Conservation (phyloP, 73 alveolate species). For the Paramecium primaurelia region DNA sequence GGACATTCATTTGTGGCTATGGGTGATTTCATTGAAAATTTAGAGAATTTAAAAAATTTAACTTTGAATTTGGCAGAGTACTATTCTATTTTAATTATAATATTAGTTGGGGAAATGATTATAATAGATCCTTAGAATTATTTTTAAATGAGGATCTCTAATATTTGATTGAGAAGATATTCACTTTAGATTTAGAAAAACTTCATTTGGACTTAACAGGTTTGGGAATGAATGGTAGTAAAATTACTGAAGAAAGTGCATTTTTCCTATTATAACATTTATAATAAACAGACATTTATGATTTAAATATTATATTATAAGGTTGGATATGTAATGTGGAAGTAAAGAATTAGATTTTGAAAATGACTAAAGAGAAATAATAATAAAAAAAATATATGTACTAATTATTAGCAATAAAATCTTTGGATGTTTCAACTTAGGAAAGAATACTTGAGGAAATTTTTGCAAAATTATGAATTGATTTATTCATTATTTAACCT, state of each 20-base stretch:
- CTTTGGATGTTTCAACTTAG: not conserved
- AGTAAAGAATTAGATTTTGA: not conserved
- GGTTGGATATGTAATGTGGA: not conserved
- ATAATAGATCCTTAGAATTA: not conserved
- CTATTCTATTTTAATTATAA: not conserved
- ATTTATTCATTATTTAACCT: not conserved
- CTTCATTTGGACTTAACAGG: not conserved
- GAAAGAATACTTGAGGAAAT: not conserved
- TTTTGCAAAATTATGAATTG: not conserved
- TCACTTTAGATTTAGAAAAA: not conserved
- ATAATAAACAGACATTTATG: not conserved
- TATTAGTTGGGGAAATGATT: constrained; percentile 36
- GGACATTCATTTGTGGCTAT: not conserved
- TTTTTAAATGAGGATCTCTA: not conserved
- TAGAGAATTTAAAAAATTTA: not conserved
- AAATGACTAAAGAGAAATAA: not conserved
- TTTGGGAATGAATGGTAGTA: not conserved
- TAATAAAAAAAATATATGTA: not conserved
- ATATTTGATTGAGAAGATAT: not conserved
- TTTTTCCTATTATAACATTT: not conserved
- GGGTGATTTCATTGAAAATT: not conserved
- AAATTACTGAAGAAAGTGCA: constrained; percentile 3
- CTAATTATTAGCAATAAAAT: not conserved
- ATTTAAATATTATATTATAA: not conserved
- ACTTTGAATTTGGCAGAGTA: not conserved